Percentiles rank a stretch among this genome's conserved stretches.
Conservation (phyloP, 768 basidiomycete species). For the Amanita rimosa region DNA sequence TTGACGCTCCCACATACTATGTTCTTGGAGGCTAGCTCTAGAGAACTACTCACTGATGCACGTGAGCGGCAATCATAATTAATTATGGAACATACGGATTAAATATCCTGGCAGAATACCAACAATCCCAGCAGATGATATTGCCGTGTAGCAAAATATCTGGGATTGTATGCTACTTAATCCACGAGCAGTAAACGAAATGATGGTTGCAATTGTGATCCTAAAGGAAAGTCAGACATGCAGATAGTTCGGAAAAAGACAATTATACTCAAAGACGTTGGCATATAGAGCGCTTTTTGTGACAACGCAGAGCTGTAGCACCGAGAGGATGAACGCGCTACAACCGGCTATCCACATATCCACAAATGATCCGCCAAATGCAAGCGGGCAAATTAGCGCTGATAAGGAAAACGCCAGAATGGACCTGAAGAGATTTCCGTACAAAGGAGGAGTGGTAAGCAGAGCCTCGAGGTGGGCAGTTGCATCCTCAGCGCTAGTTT, state of each 20-base stretch:
- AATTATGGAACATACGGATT: conserved; percentile 33
- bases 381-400: conserved; percentile 71
- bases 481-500: conserved; percentile 74
- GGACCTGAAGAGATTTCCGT: conserved; percentile 51
- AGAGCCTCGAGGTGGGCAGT: conserved; percentile 50
- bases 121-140: conserved; percentile 81
- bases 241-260: not conserved
- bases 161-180: conserved; percentile 67
- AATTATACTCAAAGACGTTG: conserved; percentile 81
- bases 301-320: conserved; percentile 66
- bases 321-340: conserved; percentile 55
- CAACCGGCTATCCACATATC: conserved; percentile 79
- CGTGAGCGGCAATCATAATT: conserved; percentile 7
- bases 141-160: conserved; percentile 86
- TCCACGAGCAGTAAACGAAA: conserved; percentile 74
- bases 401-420: conserved; percentile 61
- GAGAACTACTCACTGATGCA: conserved; percentile 59
- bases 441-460: conserved; percentile 54
- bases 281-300: conserved; percentile 73
- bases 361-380: conserved; percentile 74
- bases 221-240: conserved; percentile 22
- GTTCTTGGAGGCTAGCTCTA: conserved; percentile 79
- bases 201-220: conserved; percentile 71
- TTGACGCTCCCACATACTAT: conserved; percentile 78
- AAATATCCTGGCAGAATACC: conserved; percentile 86